These are phyloP conservation scores for Heterotrichella gracilis DNA, from an alignment of 352 stramenopile species.

Conservation along the genomic window DNA sequence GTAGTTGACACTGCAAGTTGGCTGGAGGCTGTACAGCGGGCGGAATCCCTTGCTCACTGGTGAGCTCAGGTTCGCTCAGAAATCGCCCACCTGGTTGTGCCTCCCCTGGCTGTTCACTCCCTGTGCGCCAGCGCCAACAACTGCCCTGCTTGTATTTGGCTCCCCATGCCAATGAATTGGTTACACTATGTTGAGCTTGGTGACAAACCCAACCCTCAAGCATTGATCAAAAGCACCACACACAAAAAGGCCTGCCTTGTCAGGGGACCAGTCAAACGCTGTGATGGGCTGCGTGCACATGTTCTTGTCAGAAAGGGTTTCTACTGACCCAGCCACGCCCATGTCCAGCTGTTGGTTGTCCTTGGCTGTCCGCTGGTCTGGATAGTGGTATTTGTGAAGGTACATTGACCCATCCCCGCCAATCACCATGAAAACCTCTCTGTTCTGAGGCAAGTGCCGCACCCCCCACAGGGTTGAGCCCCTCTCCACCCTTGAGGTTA, in stretches of 20 bases:
- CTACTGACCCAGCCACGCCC: constrained; percentile 49
- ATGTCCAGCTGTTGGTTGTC: constrained; percentile 40
- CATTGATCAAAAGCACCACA: constrained; percentile 66
- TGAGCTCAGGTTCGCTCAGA: too few relatives aligned
- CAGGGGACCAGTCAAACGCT: constrained; percentile 68
- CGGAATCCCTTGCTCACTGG: too few relatives aligned
- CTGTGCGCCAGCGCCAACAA: too few relatives aligned
- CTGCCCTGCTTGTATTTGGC: too few relatives aligned
- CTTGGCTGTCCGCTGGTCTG: constrained; percentile 34
- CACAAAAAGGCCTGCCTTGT: constrained; percentile 58
- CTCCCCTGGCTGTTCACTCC: too few relatives aligned
- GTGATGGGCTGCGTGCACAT: constrained; percentile 69
- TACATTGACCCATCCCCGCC: constrained; percentile 79
- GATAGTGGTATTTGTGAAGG: constrained; percentile 71
- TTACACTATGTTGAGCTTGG: constrained; percentile 67
- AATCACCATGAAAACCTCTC: constrained; percentile 69
- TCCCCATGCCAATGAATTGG: too few relatives aligned
- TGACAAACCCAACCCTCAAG: constrained; percentile 62
- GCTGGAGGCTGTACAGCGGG: too few relatives aligned
- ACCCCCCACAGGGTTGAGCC: constrained; percentile 69
- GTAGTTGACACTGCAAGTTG: too few relatives aligned
- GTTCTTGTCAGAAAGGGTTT: constrained; percentile 67
- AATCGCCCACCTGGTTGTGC: too few relatives aligned
- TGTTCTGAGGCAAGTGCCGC: constrained; percentile 64
- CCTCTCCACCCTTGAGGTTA: constrained; percentile 60